phyloP scores from a whole-genome alignment of 768 basidiomycete genomes.

The Calvatia gigantea region DNA sequence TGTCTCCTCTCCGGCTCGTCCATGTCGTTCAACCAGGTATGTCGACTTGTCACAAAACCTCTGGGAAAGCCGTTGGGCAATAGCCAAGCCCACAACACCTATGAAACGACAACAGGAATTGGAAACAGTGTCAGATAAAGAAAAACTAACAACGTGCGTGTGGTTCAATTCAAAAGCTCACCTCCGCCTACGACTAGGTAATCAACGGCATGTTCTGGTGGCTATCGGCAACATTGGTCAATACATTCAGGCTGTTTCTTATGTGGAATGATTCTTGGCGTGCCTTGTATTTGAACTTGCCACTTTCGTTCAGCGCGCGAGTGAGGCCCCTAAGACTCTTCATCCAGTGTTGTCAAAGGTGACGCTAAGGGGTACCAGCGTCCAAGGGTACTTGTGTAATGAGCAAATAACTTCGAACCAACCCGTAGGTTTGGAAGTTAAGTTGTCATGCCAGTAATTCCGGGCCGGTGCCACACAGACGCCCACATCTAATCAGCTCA shows the following conservation, averaged over 20 bases:
- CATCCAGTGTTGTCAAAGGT: conserved; percentile 20
- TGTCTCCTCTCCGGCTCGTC: conserved; percentile 76
- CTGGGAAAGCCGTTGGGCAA: conserved; percentile 70
- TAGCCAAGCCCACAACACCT: conserved; percentile 85
- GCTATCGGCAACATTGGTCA: conserved; percentile 27
- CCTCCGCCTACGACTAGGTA: conserved; percentile 89
- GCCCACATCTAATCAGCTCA: too few species aligned
- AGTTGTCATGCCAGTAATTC: not conserved
- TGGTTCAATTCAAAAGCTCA: conserved; percentile 19
- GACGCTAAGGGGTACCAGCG: not conserved
- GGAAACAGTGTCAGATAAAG: not conserved
- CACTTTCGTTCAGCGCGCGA: conserved; percentile 59
- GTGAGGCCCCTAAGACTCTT: conserved; percentile 44
- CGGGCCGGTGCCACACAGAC: too few species aligned
- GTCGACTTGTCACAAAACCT: conserved; percentile 67
- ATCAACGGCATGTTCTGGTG: conserved; percentile 73
- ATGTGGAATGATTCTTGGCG: not conserved
- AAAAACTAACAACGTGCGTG: not conserved
- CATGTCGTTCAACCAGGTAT: conserved; percentile 77
- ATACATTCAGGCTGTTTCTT: not conserved
- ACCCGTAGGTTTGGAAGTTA: too few species aligned
- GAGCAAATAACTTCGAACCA: too few species aligned
- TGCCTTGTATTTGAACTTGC: conserved; percentile 62
- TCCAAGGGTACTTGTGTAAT: not conserved
- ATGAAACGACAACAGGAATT: not conserved